phyloP scores from a whole-genome alignment of 1,284 basidiomycete species.

The Cystobasidium pallidum region DNA sequence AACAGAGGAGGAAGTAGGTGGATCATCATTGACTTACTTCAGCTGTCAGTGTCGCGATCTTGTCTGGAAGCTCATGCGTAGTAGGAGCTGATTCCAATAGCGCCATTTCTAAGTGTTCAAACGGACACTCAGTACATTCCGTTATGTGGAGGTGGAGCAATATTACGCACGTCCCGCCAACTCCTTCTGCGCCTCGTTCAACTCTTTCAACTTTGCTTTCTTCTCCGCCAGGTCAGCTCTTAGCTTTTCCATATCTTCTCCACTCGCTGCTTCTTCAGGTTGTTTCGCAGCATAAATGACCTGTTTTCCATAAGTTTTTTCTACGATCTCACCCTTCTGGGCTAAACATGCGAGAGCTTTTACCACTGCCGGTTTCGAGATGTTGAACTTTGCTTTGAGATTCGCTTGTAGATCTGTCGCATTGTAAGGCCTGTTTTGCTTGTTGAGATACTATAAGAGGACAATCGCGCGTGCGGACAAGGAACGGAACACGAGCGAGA shows the following conservation, averaged over 20 bases:
- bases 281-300: constrained; percentile 35
- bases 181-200: constrained; percentile 33
- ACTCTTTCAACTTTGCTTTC: constrained; percentile 20
- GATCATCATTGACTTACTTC: too few relatives aligned
- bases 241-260: constrained; percentile 26
- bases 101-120: constrained; percentile 23
- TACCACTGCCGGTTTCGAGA: constrained; percentile 37
- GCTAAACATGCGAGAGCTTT: constrained; percentile 36
- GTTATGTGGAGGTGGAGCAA: neutral
- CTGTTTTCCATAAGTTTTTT: constrained; percentile 41
- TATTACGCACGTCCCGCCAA: constrained; percentile 4
- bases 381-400: constrained; percentile 41
- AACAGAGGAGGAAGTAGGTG: too few relatives aligned
- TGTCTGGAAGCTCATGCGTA: constrained; percentile 25
- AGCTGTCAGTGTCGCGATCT: constrained; percentile 19
- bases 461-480: neutral
- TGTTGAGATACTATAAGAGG: constrained; percentile 37
- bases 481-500: neutral
- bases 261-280: constrained; percentile 25
- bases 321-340: constrained; percentile 33
- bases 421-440: constrained; percentile 45
- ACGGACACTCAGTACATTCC: too few relatives aligned
- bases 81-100: constrained; percentile 32
- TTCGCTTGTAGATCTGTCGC: constrained; percentile 44
- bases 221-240: constrained; percentile 22